Conservation (phyloP, 768 basidiomycete genomes). For the Lactarius sp. region DNA sequence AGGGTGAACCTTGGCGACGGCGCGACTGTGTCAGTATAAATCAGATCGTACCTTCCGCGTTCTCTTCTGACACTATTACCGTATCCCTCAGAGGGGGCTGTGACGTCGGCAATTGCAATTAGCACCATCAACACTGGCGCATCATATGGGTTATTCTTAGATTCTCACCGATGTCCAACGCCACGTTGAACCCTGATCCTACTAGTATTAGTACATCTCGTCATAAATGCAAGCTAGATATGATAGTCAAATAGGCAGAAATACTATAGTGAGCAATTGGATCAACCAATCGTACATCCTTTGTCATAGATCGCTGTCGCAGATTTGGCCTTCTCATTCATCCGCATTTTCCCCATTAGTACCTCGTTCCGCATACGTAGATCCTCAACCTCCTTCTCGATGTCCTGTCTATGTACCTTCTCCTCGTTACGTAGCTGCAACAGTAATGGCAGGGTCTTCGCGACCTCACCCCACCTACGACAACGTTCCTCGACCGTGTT, state of each 20-base stretch:
- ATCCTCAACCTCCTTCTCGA: slow-evolving; percentile 26
- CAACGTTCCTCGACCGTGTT: not conserved
- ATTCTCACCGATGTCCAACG: too few relatives aligned
- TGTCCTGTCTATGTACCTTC: slow-evolving; percentile 16
- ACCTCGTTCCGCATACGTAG: slow-evolving; percentile 26
- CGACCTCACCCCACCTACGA: slow-evolving; percentile 18
- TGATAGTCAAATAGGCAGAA: not conserved
- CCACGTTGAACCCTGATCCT: not conserved
- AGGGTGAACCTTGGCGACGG: too few relatives aligned
- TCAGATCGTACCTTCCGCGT: too few relatives aligned
- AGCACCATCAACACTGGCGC: too few relatives aligned
- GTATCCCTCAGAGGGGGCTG: too few relatives aligned
- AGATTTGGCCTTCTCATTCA: not conserved
- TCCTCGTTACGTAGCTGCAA: slow-evolving; percentile 23
- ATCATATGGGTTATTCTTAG: too few relatives aligned
- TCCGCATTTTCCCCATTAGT: slow-evolving; percentile 12
- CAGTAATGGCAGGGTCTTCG: slow-evolving; percentile 21
- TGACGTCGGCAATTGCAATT: too few relatives aligned
- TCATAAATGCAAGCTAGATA: not conserved
- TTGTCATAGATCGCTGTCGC: slow-evolving; percentile 5
- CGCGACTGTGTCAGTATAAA: too few relatives aligned
- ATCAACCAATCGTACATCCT: slow-evolving; percentile 16
- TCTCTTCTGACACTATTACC: too few relatives aligned
- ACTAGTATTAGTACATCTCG: not conserved
- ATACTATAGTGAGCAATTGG: too few relatives aligned